phyloP scores from a whole-genome alignment of 2,329 filamentous ascomycete species.

The Juglanconis juglandina region DNA sequence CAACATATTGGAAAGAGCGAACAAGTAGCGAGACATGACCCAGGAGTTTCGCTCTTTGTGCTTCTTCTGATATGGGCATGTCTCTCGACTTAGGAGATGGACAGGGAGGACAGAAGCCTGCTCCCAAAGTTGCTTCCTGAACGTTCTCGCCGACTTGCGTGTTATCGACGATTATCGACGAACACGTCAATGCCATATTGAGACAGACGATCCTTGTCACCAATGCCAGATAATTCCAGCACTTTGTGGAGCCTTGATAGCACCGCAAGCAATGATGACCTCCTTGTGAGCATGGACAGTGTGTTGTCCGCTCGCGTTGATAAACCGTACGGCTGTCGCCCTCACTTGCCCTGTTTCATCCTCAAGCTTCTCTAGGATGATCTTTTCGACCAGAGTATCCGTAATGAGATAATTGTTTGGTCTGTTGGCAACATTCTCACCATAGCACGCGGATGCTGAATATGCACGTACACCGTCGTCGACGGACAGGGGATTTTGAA shows the following conservation, averaged over 20 bases:
- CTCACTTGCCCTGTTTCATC: neutral
- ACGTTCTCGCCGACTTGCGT: slow-evolving; percentile 36
- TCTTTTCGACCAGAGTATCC: slow-evolving; percentile 23
- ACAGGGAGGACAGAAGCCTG: no score
- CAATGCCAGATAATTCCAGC: slow-evolving; percentile 17
- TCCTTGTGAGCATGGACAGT: slow-evolving; percentile 12
- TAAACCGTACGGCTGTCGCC: neutral
- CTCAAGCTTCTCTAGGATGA: slow-evolving; percentile 17
- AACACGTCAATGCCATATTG: slow-evolving; percentile 30
- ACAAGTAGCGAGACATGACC: no score
- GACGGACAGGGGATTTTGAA: neutral
- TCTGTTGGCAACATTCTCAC: neutral
- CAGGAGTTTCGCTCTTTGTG: no score
- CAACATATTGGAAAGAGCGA: slow-evolving; percentile 1
- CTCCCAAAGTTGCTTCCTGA: slow-evolving; percentile 30
- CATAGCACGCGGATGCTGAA: slow-evolving; percentile 8
- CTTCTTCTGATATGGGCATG: no score
- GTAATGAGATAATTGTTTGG: slow-evolving; percentile 14
- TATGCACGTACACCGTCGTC: slow-evolving; percentile 6
- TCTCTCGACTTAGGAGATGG: no score
- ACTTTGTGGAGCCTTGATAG: slow-evolving; percentile 22
- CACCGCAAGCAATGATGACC: slow-evolving; percentile 32
- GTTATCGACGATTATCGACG: slow-evolving; percentile 34
- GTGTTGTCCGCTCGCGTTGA: neutral
- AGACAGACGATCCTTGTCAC: neutral